Evolutionary conservation across 208 protist species (phyloP), one percentile per base, ranked within the genome.

Genomic region (Acanthamoeba rhysodes): DNA sequence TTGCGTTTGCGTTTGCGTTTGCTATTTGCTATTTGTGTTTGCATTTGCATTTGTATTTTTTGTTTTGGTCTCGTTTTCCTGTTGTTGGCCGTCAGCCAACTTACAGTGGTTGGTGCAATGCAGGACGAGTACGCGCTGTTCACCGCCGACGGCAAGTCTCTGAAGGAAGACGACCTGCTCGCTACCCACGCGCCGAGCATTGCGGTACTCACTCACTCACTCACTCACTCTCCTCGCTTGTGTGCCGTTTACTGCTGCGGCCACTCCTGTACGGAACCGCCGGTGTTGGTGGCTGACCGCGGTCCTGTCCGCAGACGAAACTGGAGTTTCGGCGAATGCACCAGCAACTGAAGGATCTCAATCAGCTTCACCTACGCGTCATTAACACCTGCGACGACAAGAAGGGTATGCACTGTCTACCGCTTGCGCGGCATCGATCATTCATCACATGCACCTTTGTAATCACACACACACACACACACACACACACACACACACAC

Each of bases 111-210:
- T 41, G 37, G 37, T 41, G 37, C 37, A 41, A 41, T 41, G 37
- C 37, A 66, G 59, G 72, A 80, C 41, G 72, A 80, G 72, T 80
- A 80, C 20, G 72, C 37, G 72, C 72, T 80, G n/a, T 80, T 80
- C 72, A 80, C 72, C 14, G 29, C 41, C 72, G 72, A 37, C 18
- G 72, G 72, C 32, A 80, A 41, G 29, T 18, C 7, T 22, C 29
- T 80, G 22, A 80, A 45, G 10, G 72, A 80, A 6, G 72, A 80
- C 37, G 37, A 80, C 20, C 41, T 80, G 20, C 72, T 80, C 16
- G 20, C 16, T 24, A 20, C 32, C 8, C n/a, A 80, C 29, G 32
- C 72, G 12, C 72, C 41, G 7, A 50, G 6, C 20, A 80, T 53
- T 7, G 41, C 16, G 72, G 72, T 80, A 53, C 16, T 7, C 72